These are phyloP conservation scores for Isabelozyma heimii DNA, from an alignment of 805 yeast species.

Conservation along the genomic window DNA sequence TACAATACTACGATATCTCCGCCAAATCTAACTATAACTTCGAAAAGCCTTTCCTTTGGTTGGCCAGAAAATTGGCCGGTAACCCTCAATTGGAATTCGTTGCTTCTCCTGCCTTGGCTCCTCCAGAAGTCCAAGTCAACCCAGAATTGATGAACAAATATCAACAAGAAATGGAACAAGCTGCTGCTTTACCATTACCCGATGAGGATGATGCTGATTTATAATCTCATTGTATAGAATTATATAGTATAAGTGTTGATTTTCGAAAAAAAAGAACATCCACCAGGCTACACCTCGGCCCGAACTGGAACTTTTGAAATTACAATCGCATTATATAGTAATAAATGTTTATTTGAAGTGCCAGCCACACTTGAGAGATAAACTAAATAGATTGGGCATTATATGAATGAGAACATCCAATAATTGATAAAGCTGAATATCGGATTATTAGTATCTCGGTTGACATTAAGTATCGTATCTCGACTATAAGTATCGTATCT, in stretches of 20 bases:
- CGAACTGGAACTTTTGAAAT: too few relatives aligned
- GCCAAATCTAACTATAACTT: constrained; percentile 99
- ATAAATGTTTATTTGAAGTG: neutral
- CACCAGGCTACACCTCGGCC: too few relatives aligned
- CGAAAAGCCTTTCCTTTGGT: constrained; percentile 99
- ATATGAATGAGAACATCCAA: too few relatives aligned
- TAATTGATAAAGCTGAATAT: too few relatives aligned
- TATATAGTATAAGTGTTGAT: neutral
- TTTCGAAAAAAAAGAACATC: neutral
- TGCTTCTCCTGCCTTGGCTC: constrained; percentile 98
- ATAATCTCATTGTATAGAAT: constrained; percentile 41
- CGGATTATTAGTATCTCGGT: too few relatives aligned
- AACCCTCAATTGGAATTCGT: constrained; percentile 98
- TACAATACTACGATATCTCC: constrained; percentile 98
- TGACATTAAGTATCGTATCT: too few relatives aligned
- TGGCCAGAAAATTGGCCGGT: constrained; percentile 98
- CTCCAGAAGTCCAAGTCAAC: constrained; percentile 98
- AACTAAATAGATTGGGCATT: neutral
- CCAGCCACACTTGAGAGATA: neutral
- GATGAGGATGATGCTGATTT: constrained; percentile 99
- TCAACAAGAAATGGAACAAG: constrained; percentile 99
- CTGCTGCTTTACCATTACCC: constrained; percentile 98
- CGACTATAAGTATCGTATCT: too few relatives aligned
- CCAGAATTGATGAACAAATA: constrained; percentile 95
- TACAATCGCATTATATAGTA: neutral